Evolutionary conservation across 2,329 filamentous ascomycete genomes (phyloP), one percentile per base, ranked within the genome.

Genomic region (Plectosphaerella cucumerina): DNA sequence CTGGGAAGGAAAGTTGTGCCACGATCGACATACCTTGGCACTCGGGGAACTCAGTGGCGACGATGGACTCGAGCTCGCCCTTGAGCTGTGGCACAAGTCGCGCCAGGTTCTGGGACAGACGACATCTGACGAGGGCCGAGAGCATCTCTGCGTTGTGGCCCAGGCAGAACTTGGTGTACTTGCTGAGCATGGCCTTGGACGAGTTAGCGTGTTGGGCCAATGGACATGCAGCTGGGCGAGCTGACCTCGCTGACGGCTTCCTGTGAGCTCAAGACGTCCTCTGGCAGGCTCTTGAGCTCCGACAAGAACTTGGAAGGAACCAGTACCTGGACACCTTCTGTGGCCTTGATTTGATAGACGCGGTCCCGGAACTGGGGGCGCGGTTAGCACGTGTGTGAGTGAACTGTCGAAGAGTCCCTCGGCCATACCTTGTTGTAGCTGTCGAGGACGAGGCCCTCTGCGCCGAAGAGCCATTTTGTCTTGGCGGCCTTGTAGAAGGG

Each of bases 301-400:
- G 67, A 61, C 3, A 78, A 63, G 10, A 76, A 61, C 17, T 63
- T 69, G 11, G 72, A 64, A 3, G 76, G 76, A 26, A 78, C 66
- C 45, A 78, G 62, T 10, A 76, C 73, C 53, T 78, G 73, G 15
- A 70, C 55, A 11, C 76, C 76, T 57, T 79, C 76, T 2, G 76
- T 79, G 5, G 74, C 73, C 57, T 70, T 74, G 61, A 78, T 75
- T 53, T 77, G 74, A 50, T 79, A 78, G 15, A 74, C 70, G n/a
- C 59, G 65, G 55, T 77, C 73, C 37, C 70, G 68, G 51, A 78
- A 78, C 74, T 77, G 26, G 5, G 42, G 31, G 17, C 17, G n/a
- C 14, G 15, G 17, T 31, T 18, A 14, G n/a, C n/a, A 31, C 26
- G 15, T 31, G 41, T 41, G 22, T 18, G 23, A 9, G 21, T 11